Conservation (phyloP, 495 filamentous ascomycete genomes). For the Penicillium dipodomyicola region DNA sequence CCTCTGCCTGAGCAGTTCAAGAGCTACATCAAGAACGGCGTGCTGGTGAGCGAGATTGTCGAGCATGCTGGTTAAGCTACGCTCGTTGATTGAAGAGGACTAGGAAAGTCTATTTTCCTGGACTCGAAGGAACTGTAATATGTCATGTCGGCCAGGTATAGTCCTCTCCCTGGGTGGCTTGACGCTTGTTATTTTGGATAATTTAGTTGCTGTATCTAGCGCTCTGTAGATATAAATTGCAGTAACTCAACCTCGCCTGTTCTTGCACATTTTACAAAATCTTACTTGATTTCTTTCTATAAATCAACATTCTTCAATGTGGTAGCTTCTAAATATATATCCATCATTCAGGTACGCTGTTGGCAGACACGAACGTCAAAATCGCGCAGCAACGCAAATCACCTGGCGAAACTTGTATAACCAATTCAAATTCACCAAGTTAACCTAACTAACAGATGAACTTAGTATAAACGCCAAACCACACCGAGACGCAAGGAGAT, state of each 20-base stretch:
- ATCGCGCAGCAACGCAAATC: neutral
- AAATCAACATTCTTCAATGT: neutral
- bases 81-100: neutral
- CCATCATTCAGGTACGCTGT: neutral
- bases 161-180: neutral
- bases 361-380: neutral
- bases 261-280: neutral
- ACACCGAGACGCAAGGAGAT: neutral
- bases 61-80: conserved; percentile 68
- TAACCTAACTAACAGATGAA: neutral
- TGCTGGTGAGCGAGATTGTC: conserved; percentile 82
- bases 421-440: neutral
- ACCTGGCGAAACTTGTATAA: neutral
- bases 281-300: neutral
- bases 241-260: neutral
- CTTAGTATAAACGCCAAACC: neutral
- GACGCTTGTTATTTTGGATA: conserved; percentile 1
- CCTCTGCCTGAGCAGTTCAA: conserved; percentile 88
- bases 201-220: conserved; percentile 23
- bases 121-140: conserved; percentile 4
- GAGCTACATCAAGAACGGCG: conserved; percentile 71
- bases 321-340: neutral
- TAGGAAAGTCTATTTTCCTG: neutral
- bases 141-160: neutral
- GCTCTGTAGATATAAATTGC: conserved; percentile 25